These are phyloP conservation scores for Solanum hybrid DNA, from an alignment of 305 asterid species.

Conservation along the genomic window DNA sequence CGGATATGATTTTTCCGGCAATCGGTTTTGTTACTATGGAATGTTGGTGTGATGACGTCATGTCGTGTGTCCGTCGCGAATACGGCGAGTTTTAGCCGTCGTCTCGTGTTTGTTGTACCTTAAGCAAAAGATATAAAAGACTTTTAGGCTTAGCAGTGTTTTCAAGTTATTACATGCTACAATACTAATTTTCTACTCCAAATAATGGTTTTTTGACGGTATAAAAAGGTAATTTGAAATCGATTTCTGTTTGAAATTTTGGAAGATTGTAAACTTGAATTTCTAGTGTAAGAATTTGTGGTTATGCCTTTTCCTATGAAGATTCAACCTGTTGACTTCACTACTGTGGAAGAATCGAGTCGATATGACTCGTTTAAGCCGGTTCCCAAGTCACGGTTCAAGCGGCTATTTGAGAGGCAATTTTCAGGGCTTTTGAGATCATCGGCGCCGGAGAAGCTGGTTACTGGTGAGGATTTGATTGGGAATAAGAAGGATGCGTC, in stretches of 20 bases:
- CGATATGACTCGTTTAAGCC: constrained; percentile 48
- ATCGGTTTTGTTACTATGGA: constrained; percentile 6
- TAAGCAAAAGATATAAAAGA: constrained; percentile 13
- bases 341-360: constrained; percentile 20
- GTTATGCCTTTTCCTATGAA: constrained; percentile 53
- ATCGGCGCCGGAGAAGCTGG: constrained; percentile 35
- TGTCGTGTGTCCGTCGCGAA: neutral
- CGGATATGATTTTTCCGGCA: constrained; percentile 34
- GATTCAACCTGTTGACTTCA: constrained; percentile 67
- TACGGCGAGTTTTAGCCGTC: neutral
- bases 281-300: neutral
- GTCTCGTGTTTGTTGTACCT: constrained; percentile 19
- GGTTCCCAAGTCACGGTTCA: constrained; percentile 48
- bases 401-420: constrained; percentile 77
- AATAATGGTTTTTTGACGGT: neutral
- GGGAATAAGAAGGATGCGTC: constrained; percentile 35
- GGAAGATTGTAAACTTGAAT: neutral
- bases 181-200: constrained; percentile 10
- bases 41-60: constrained; percentile 28
- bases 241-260: constrained; percentile 12
- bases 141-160: constrained; percentile 19
- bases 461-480: constrained; percentile 10
- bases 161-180: constrained; percentile 38
- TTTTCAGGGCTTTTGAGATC: constrained; percentile 38
- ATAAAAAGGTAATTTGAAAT: constrained; percentile 13